Evolutionary conservation across 805 yeast genomes (phyloP), one percentile per base, ranked within the genome.

Genomic region (Kodamaea neixiangensis): DNA sequence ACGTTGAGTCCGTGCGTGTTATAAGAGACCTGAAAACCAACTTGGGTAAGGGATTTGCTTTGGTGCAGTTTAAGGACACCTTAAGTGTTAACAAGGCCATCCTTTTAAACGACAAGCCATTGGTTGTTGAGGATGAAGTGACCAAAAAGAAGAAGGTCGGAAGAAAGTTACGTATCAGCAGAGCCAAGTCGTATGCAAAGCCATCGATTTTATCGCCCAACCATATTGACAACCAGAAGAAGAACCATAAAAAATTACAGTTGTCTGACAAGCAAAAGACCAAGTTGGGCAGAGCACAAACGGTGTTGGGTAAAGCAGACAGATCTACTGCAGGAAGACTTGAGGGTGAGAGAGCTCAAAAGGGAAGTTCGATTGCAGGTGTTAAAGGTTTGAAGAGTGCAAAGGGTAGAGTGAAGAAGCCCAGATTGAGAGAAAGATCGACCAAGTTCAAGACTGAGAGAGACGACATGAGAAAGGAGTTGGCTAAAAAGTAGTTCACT

Each of bases 41-140:
- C 61, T 76, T 93, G 52, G 99, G 99, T 56, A 94, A 94, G 72
- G 99, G 99, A 5, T 92, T 94, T 72, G 99, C 97, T 5, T 89
- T 92, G 65, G 91, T 94, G 33, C 98, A 93, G 68, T 94, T 92
- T 73, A 80, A 77, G 54, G 93, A 88, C 62, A 59, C 80, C 1
- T 70, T 85, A 49, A 76, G 85, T 39, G 97, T 94, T 7, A 83
- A 85, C 55, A 87, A 89, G 64, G 97, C 97, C 0, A 69, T 94
- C 48, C 69, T 90, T 52, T 72, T 89, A 54, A 81, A 92, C 66
- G 93, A 82, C 43, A 85, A 88, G 71, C 81, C 83, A 52, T 66
- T 80, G 56, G 38, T 35, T 7, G 58, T 60, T 6, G 41, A 37
- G 19, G 21, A 37, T 37, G 21, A 17, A 15, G 61, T 66, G 7